phyloP scores from a whole-genome alignment of 2,329 filamentous ascomycete species.

The Phaeosphaeriaceae sp. region DNA sequence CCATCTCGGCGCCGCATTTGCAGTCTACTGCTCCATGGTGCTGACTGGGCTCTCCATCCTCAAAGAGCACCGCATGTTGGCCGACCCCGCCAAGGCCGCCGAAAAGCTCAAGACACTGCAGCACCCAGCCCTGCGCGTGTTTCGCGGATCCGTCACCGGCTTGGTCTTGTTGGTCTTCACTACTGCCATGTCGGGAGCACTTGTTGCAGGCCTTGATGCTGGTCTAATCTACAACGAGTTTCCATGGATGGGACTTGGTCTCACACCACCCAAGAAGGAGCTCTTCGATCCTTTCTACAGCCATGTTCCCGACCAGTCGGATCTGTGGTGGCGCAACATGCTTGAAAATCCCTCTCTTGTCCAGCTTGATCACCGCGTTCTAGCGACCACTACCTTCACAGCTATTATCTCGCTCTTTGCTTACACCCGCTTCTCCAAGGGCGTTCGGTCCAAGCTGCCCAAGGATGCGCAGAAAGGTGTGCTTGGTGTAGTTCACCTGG shows the following conservation, averaged over 20 bases:
- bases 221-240: slow-evolving; percentile 99
- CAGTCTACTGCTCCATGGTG: slow-evolving; percentile 94
- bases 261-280: slow-evolving; percentile 81
- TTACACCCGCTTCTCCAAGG: slow-evolving; percentile 74
- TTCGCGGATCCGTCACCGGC: slow-evolving; percentile 75
- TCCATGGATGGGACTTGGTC: slow-evolving; percentile 87
- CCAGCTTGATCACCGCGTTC: slow-evolving; percentile 92
- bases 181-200: slow-evolving; percentile 90
- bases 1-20: slow-evolving; percentile 88
- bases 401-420: slow-evolving; percentile 79
- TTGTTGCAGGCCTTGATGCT: slow-evolving; percentile 94
- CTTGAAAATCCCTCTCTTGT: slow-evolving; percentile 96
- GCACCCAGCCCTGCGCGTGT: slow-evolving; percentile 69
- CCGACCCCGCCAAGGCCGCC: slow-evolving; percentile 68
- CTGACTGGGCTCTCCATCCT: slow-evolving; percentile 86
- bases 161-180: slow-evolving; percentile 80
- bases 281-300: slow-evolving; percentile 87
- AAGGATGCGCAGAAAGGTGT: slow-evolving; percentile 73
- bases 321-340: slow-evolving; percentile 96
- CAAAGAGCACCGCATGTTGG: slow-evolving; percentile 75
- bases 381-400: slow-evolving; percentile 88
- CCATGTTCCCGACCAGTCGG: slow-evolving; percentile 76
- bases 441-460: slow-evolving; percentile 66
- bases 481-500: slow-evolving; percentile 82
- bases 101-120: slow-evolving; percentile 68